phyloP scores from a whole-genome alignment of 148 eudicot species.

The Rhododendron molle region DNA sequence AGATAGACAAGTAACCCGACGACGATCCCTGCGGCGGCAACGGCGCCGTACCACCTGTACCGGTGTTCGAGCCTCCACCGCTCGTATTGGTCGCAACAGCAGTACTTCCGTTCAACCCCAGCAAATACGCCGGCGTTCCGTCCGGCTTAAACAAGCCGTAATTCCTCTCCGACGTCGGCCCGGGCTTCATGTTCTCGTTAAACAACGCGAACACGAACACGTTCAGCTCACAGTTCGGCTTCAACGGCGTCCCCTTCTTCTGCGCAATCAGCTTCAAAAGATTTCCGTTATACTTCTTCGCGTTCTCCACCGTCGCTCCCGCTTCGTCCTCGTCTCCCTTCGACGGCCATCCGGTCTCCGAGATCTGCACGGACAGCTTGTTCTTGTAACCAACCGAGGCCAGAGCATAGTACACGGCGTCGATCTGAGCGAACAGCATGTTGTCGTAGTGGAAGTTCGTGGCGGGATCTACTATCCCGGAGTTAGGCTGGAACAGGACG shows the following conservation, averaged over 20 bases:
- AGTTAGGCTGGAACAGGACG: slow-evolving; percentile 50
- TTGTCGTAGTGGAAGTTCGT: slow-evolving; percentile 63
- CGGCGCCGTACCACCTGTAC: not conserved
- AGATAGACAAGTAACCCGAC: slow-evolving; percentile 60
- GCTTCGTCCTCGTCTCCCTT: slow-evolving; percentile 75
- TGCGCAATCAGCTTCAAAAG: slow-evolving; percentile 47
- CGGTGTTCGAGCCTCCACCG: not conserved
- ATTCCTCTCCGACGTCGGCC: slow-evolving; percentile 88
- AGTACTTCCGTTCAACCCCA: slow-evolving; percentile 36
- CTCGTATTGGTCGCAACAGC: slow-evolving; percentile 26
- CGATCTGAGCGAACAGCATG: slow-evolving; percentile 92
- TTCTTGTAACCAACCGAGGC: slow-evolving; percentile 35
- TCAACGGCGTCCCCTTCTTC: slow-evolving; percentile 71
- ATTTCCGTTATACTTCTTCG: slow-evolving; percentile 78
- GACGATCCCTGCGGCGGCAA: slow-evolving; percentile 39
- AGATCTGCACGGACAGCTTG: slow-evolving; percentile 55
- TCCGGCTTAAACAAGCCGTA: slow-evolving; percentile 92
- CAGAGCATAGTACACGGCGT: slow-evolving; percentile 70
- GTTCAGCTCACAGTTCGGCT: slow-evolving; percentile 55
- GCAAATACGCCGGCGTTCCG: slow-evolving; percentile 61
- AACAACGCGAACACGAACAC: slow-evolving; percentile 78
- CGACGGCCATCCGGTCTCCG: slow-evolving; percentile 97
- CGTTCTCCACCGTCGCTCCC: slow-evolving; percentile 78
- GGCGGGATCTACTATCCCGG: slow-evolving; percentile 50
- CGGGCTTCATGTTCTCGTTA: slow-evolving; percentile 90